Evolutionary conservation across 805 yeast genomes (phyloP), one percentile per base, ranked within the genome.

Genomic region (Lachancea sp.): DNA sequence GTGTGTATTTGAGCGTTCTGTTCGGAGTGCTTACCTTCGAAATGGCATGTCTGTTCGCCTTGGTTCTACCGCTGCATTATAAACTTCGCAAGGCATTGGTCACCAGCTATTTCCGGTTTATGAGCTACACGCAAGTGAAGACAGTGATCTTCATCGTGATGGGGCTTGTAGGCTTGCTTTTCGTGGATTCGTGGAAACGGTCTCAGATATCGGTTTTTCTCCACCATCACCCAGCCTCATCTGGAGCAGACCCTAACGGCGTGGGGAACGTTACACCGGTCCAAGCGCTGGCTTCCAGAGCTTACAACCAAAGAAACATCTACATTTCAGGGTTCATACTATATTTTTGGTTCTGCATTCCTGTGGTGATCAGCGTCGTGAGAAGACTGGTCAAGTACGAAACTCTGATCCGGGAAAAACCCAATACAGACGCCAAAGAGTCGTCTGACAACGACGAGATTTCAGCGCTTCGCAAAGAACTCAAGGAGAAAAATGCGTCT

Each of bases 281-380:
- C 32, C 83, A 80, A 18, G 74, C 70, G 49, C 62, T 78, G 51
- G 85, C 83, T 4, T 67, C 77, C 38, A 75, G 79, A 49, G 79
- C 81, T 46, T 80, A 78, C 53, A 71, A 80, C 33, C 85, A 80
- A 59, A 69, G 86, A 57, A 80, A 80, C 52, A 67, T 78, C 35
- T 80, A 80, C 58, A 70, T 80, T 44, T 72, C 79, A 13, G 86
- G 85, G 8, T 82, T 81, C 8, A 80, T 79, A 3, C 60, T 80
- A 47, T 80, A 76, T 60, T 70, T 78, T 54, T 69, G 66, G 46
- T 51, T 79, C 39, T 77, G 81, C 9, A 78, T 79, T 46, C 71
- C 70, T 31, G 77, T 82, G 0, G 77, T 78, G 38, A 65, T 74
- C 51, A 70, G 73, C 32, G 71, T 80, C 43, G 69, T 79, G 38